phyloP scores from a whole-genome alignment of 352 stramenopile species.

The Globisporangium nunn region DNA sequence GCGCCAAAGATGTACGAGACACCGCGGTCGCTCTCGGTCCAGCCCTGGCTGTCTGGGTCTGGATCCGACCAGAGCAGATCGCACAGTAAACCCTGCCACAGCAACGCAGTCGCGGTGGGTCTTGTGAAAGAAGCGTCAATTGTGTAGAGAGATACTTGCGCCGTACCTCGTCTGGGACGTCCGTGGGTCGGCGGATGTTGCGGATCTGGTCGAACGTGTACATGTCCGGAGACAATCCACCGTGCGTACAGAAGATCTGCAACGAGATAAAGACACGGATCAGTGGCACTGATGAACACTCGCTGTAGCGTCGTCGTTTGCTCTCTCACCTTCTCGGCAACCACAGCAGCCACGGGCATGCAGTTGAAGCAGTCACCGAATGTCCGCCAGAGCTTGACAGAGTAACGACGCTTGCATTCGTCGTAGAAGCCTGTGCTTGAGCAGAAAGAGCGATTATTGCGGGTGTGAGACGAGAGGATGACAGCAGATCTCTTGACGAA shows the following conservation, averaged over 20 bases:
- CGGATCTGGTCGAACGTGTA: conserved; percentile 97
- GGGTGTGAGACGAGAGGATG: neutral
- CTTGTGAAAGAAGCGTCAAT: neutral
- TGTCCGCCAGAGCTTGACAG: conserved; percentile 90
- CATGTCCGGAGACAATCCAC: conserved; percentile 89
- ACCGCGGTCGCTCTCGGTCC: conserved; percentile 95
- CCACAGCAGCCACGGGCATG: conserved; percentile 93
- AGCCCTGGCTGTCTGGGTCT: conserved; percentile 86
- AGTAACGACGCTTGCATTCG: conserved; percentile 95
- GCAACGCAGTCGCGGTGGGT: neutral
- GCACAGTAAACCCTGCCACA: conserved; percentile 49
- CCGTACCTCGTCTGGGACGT: conserved; percentile 72
- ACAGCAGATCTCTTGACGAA: neutral
- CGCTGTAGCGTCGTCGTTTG: neutral
- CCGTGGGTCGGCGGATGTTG: conserved; percentile 74
- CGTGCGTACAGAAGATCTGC: conserved; percentile 98
- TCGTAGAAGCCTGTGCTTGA: conserved; percentile 91
- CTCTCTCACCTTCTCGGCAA: conserved; percentile 87
- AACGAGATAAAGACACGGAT: too few relatives aligned
- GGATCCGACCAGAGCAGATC: conserved; percentile 87
- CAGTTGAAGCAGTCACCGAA: conserved; percentile 99
- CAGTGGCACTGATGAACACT: neutral
- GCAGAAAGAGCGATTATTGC: neutral
- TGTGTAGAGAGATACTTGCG: neutral
- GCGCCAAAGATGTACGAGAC: conserved; percentile 98